Conservation (phyloP, 1,284 basidiomycete species). For the Coriolopsis trogii region DNA sequence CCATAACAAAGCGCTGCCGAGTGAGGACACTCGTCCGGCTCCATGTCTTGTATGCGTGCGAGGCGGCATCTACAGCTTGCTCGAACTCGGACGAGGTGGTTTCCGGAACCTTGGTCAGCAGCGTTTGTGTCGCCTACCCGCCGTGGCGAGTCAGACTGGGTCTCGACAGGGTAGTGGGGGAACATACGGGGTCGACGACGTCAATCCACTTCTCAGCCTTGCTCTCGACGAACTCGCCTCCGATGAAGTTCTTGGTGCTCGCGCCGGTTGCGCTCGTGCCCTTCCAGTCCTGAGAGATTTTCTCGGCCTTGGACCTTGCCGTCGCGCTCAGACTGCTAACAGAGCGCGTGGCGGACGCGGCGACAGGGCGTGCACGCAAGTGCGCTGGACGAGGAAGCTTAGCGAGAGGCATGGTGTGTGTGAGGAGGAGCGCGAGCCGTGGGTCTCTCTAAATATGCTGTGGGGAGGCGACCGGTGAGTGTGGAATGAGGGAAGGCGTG, state of each 20-base stretch:
- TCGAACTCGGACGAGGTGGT: slow-evolving; percentile 85
- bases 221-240: slow-evolving; percentile 86
- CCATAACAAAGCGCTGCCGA: slow-evolving; percentile 88
- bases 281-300: slow-evolving; percentile 76
- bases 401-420: slow-evolving; percentile 18
- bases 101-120: slow-evolving; percentile 90
- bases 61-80: slow-evolving; percentile 84
- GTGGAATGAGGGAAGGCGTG: neutral
- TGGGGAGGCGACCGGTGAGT: neutral
- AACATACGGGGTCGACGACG: slow-evolving; percentile 83
- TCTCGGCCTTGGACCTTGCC: slow-evolving; percentile 63
- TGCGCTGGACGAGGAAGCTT: slow-evolving; percentile 23
- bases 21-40: slow-evolving; percentile 83
- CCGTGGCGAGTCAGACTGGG: neutral
- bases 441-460: neutral
- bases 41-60: slow-evolving; percentile 92
- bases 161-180: neutral
- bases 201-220: slow-evolving; percentile 81
- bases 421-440: neutral
- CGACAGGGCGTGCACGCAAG: slow-evolving; percentile 21
- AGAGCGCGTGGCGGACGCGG: slow-evolving; percentile 18
- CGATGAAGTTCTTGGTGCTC: slow-evolving; percentile 88
- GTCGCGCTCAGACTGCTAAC: slow-evolving; percentile 48
- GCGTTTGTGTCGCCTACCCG: slow-evolving; percentile 82
- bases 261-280: slow-evolving; percentile 84